Percentiles rank a stretch among this genome's conserved stretches.
These are phyloP conservation scores for Ustilago bromivora DNA, from an alignment of 1,284 basidiomycete species.

Conservation along the genomic window DNA sequence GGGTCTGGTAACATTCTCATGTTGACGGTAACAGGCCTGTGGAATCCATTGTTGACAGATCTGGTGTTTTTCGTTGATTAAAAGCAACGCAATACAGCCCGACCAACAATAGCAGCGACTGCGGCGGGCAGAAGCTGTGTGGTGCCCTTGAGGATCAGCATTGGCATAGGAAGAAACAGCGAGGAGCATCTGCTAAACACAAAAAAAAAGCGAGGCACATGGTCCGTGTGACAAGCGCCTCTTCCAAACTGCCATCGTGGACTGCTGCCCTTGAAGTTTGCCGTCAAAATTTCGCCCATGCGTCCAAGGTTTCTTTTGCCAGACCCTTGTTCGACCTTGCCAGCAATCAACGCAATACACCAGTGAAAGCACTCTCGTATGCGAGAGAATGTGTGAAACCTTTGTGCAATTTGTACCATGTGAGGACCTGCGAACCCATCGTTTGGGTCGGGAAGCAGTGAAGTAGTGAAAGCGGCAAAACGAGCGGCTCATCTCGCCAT, in stretches of 20 bases:
- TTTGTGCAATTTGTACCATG: slow-evolving; percentile 1
- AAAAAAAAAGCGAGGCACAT: slow-evolving; percentile 16
- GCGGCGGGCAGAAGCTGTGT: neutral
- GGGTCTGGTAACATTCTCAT: neutral
- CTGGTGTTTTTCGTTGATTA: neutral
- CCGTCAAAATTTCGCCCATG: slow-evolving; percentile 3
- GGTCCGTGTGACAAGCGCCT: slow-evolving; percentile 19
- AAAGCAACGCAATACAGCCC: neutral
- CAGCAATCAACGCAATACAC: too few species aligned
- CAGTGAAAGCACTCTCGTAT: too few species aligned
- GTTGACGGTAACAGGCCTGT: neutral
- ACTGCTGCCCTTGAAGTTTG: neutral
- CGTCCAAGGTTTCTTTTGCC: neutral
- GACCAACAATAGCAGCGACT: neutral
- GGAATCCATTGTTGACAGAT: neutral
- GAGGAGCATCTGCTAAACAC: neutral
- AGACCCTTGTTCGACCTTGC: neutral
- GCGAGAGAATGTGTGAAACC: neutral
- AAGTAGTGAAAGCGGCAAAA: slow-evolving; percentile 13
- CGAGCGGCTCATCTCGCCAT: slow-evolving; percentile 34
- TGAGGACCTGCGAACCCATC: neutral
- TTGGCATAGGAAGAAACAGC: slow-evolving; percentile 18
- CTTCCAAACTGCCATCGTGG: neutral
- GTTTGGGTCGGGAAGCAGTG: neutral
- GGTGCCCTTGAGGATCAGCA: slow-evolving; percentile 6